Evolutionary conservation across 1,284 basidiomycete species (phyloP).

Genomic region (Pyrrhoderma lamaoense): DNA sequence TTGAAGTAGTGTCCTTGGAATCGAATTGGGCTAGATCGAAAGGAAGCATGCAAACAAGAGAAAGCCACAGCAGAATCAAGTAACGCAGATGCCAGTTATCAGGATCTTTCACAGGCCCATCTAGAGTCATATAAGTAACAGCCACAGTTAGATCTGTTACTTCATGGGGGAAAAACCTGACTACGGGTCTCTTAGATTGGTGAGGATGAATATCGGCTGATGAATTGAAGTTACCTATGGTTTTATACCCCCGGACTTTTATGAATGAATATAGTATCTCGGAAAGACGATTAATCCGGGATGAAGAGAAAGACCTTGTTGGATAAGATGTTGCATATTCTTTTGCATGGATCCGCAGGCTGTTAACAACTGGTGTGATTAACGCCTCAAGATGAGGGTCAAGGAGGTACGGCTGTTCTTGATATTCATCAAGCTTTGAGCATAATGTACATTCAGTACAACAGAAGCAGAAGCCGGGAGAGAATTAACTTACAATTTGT

Average conservation of each 20-base stretch:
- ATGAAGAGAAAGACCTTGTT: constrained; percentile 29
- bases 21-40: constrained; percentile 88
- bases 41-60: constrained; percentile 89
- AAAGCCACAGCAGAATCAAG: constrained; percentile 85
- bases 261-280: constrained; percentile 75
- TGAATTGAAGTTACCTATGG: constrained; percentile 55
- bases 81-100: constrained; percentile 80
- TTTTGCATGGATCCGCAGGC: constrained; percentile 56
- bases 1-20: constrained; percentile 41
- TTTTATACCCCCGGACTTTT: constrained; percentile 90
- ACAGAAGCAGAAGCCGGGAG: not conserved
- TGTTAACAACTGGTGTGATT: constrained; percentile 68
- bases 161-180: constrained; percentile 88
- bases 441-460: not conserved
- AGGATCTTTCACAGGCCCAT: constrained; percentile 37
- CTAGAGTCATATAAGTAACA: constrained; percentile 55
- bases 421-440: constrained; percentile 77
- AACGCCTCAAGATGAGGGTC: constrained; percentile 90
- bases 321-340: constrained; percentile 18
- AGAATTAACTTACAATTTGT: constrained; percentile 7
- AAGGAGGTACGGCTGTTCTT: constrained; percentile 91
- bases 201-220: not conserved
- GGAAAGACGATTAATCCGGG: constrained; percentile 49
- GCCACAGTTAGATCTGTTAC: constrained; percentile 75
- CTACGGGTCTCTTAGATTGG: constrained; percentile 35